Evolutionary conservation across 148 eudicot genomes (phyloP).

Genomic region (Nepenthes mirabilis): DNA sequence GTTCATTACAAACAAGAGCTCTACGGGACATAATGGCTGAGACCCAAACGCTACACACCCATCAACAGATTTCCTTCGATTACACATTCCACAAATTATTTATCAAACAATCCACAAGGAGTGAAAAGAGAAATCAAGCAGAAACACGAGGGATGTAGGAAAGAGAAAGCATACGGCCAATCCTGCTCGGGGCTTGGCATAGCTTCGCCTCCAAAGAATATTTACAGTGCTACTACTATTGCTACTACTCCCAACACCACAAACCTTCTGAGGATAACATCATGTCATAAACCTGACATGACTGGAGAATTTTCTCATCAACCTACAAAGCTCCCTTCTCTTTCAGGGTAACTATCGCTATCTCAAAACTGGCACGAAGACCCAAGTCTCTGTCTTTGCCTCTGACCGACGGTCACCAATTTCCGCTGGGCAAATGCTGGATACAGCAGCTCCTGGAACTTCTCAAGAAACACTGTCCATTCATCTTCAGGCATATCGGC

Average conservation of each 20-base stretch:
- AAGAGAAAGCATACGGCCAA: neutral
- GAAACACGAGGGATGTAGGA: neutral
- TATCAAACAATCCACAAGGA: too few species aligned
- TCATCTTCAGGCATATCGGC: conserved; percentile 32
- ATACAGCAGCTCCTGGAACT: conserved; percentile 21
- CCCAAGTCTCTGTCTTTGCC: conserved; percentile 30
- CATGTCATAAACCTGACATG: neutral
- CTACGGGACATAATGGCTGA: too few species aligned
- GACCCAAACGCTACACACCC: too few species aligned
- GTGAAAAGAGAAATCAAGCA: too few species aligned
- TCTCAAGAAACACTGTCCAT: conserved; percentile 26
- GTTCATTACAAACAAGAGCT: too few species aligned
- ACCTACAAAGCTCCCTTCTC: neutral
- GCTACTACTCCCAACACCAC: neutral
- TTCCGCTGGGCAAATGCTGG: conserved; percentile 20
- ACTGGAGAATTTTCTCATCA: neutral
- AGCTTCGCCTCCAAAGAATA: conserved; percentile 7
- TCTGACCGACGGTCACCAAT: conserved; percentile 11
- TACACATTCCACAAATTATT: too few species aligned
- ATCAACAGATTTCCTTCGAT: too few species aligned
- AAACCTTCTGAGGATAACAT: neutral
- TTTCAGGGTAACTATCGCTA: neutral
- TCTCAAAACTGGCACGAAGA: conserved; percentile 35
- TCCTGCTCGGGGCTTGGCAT: neutral
- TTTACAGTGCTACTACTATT: conserved; percentile 3